Percentiles rank a stretch among this genome's conserved stretches.
Conservation (phyloP, 495 filamentous ascomycete genomes). For the Hyaloscypha bicolor region DNA sequence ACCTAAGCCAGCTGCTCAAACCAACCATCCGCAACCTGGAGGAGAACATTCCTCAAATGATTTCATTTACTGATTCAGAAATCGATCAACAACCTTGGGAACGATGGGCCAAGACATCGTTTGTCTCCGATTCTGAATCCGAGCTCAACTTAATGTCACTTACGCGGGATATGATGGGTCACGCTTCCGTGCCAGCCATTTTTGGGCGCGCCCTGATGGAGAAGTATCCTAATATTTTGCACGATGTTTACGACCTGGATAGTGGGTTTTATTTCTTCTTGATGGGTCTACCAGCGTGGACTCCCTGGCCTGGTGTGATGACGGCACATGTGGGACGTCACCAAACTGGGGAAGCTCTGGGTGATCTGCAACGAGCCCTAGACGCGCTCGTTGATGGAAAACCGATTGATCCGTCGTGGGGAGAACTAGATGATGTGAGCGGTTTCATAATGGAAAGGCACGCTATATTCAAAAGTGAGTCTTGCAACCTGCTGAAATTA, state of each 20-base stretch:
- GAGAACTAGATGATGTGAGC: conserved; percentile 56
- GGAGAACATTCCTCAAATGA: conserved; percentile 50
- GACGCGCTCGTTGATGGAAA: conserved; percentile 45
- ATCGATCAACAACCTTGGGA: conserved; percentile 68
- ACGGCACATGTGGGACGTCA: conserved; percentile 54
- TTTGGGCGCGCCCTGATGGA: conserved; percentile 59
- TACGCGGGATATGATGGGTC: conserved; percentile 55
- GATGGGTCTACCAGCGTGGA: conserved; percentile 53
- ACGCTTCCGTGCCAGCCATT: conserved; percentile 51
- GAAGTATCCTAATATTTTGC: conserved; percentile 52
- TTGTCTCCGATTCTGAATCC: conserved; percentile 39
- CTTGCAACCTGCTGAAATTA: background rate
- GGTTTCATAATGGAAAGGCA: conserved; percentile 49
- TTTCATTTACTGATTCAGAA: conserved; percentile 58
- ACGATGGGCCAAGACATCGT: conserved; percentile 43
- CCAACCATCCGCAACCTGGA: conserved; percentile 41
- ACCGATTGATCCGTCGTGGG: conserved; percentile 47
- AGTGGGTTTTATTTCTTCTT: conserved; percentile 53
- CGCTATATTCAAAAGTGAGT: conserved; percentile 26
- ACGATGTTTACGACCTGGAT: conserved; percentile 59
- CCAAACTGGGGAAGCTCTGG: conserved; percentile 49
- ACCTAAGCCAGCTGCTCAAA: conserved; percentile 42
- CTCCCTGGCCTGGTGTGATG: conserved; percentile 52
- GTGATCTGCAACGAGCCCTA: conserved; percentile 53
- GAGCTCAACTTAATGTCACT: conserved; percentile 56